Conservation (phyloP, 805 yeast genomes). For the Kockiozyma suomiensis region DNA sequence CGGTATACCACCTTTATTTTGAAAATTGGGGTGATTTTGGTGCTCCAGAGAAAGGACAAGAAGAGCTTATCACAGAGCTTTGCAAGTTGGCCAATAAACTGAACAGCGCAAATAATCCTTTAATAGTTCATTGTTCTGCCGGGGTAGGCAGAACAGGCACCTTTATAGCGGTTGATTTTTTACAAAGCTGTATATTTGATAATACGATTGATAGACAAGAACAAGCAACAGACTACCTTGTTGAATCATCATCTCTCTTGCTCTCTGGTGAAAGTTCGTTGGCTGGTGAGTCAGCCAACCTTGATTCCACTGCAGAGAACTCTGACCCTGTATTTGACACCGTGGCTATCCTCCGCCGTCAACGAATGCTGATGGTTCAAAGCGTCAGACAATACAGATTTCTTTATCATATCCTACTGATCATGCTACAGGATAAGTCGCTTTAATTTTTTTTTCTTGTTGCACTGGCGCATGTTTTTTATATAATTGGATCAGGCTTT, state of each 20-base stretch:
- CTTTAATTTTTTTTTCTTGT: neutral
- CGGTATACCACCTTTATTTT: slow-evolving; percentile 66
- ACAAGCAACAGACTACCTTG: neutral
- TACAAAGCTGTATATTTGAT: slow-evolving; percentile 35
- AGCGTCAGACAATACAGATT: slow-evolving; percentile 45
- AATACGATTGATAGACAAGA: neutral
- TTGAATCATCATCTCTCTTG: slow-evolving; percentile 1
- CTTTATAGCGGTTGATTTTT: slow-evolving; percentile 68
- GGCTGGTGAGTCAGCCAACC: neutral
- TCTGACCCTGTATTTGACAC: slow-evolving; percentile 39
- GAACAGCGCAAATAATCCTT: slow-evolving; percentile 53
- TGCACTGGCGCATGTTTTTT: neutral
- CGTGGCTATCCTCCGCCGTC: slow-evolving; percentile 45
- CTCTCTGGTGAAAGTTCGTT: neutral
- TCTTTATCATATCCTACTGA: slow-evolving; percentile 39
- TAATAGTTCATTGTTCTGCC: slow-evolving; percentile 89
- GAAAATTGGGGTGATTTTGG: slow-evolving; percentile 85
- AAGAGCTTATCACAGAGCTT: slow-evolving; percentile 59
- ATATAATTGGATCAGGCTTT: neutral
- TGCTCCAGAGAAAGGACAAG: slow-evolving; percentile 51
- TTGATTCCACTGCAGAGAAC: neutral
- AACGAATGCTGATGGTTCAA: slow-evolving; percentile 50
- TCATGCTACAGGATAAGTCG: neutral
- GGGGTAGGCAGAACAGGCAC: slow-evolving; percentile 98
- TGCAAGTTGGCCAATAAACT: slow-evolving; percentile 51